Base-by-base conservation (phyloP, 2,329 filamentous ascomycete species). In the Ophioceras dolichostomum region DNA sequence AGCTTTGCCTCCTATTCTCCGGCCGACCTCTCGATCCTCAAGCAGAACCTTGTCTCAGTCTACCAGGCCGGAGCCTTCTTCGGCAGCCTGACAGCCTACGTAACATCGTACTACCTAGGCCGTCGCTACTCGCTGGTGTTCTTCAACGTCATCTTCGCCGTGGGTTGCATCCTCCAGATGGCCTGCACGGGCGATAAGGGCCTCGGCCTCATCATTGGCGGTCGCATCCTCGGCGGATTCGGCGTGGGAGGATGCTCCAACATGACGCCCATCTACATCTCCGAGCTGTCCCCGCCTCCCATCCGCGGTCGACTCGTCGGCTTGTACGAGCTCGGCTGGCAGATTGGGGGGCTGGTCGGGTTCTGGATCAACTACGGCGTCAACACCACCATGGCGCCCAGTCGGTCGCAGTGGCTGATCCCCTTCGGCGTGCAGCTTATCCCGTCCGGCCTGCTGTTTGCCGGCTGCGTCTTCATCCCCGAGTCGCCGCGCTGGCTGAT, bases 11-110 rank as follows among this genome's bases (percentile, higher is more conserved):
- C 57, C 3, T 70, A 78, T 58, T 56, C 52, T 4, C 38, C 53
- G 0, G 39, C 48, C 3, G 51, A 70, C n/a, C 59, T 76, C 19
- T 68, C 76, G 21, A 57, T 82, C 4, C 61, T 82, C 34, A 78
- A 76, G 49, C 65, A 78, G 48, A 89, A 88, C 55, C 86, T 88
- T 43, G 83, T 87, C 36, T 86, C 79, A 19, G 73, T 81, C 38
- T 88, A 85, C 60, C 84, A 89, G 57, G 84, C 83, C 9, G 83
- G 83, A 41, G 83, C 83, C 41, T 88, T 91, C 62, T 88, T 89
- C 47, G 84, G 84, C 36, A 74, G 78, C n/a, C 60, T 86, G 29
- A 68, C 72, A 41, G 80, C 76, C 39, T 87, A 82, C 47, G 67
- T 63, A 8, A 68, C 73, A 24, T 76, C 71, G 21, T 76, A 80